Base-by-base conservation (phyloP, 306 rosid species). In the Ceratonia siliqua region DNA sequence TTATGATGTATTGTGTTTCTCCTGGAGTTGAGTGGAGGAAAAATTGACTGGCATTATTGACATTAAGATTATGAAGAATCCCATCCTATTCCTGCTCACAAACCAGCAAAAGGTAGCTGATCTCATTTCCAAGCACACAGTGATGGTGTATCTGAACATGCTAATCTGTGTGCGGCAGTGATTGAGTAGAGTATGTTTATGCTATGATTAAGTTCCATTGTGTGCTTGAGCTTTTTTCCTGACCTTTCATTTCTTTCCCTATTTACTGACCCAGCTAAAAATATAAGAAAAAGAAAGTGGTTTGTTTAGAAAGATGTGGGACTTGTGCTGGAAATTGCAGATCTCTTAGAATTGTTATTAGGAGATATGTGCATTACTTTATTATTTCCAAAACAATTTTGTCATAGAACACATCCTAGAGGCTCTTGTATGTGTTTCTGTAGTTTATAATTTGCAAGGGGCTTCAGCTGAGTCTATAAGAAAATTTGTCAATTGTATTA, bases 201-300 rank as follows among this genome's bases (percentile, higher is more conserved):
- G 28, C 56, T 57, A 9, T 6, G 52, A 7, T 30, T 42, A 2
- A 42, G 18, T 27, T 66, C 49, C 5, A 20, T 35, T 54, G 12
- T 45, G 25, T 18, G 62, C 70, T 46, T 35, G 48, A 48, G 33
- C 21, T 71, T 53, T 62, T 39, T 56, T 10, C 70, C n/a, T 12
- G 24, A 18, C 59, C 69, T 36, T 50, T 33, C 41, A 22, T 45
- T 24, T 4, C 41, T 46, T 77, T 27, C 25, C 24, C 15, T 27
- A 30, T 24, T 27, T n/a, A 42, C 83, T 56, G 36, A 73, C 68
- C n/a, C 24, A 35, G 25, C 70, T 11, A 43, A 17, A 79, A 42
- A 12, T 52, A 45, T 15, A 5, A 12, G 15, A 5, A 35, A 70
- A 2, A 21, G 48, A 45, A 78, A 58, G 7, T 50, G 24, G 25